These are phyloP conservation scores for Sarcomyxa edulis DNA, from an alignment of 768 basidiomycete species.

Conservation along the genomic window DNA sequence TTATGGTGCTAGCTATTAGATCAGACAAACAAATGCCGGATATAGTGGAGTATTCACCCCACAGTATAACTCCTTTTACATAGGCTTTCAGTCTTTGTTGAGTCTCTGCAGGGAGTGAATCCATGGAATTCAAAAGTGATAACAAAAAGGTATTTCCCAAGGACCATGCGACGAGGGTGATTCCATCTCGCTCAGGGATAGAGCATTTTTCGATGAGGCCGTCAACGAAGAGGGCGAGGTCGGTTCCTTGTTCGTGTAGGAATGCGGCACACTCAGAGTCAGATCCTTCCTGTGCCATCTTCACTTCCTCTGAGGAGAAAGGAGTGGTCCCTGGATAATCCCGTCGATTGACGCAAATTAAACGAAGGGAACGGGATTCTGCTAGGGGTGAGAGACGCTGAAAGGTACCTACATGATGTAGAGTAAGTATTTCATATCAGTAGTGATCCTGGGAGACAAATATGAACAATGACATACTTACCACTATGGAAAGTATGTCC, in stretches of 20 bases:
- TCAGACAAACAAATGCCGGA: no score
- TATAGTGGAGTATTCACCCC: no score
- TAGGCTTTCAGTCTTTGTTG: no score
- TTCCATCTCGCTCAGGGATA: constrained; percentile 14
- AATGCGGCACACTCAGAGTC: constrained; percentile 13
- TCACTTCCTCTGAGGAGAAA: constrained; percentile 20
- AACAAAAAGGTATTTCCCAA: constrained; percentile 20
- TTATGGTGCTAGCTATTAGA: no score
- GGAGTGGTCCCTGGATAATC: constrained; percentile 26
- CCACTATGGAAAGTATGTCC: no score
- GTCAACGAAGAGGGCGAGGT: constrained; percentile 22
- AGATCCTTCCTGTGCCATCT: constrained; percentile 9
- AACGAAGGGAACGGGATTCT: constrained; percentile 16
- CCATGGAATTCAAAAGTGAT: constrained; percentile 18
- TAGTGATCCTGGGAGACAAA: no score
- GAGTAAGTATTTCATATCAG: no score
- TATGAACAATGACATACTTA: no score
- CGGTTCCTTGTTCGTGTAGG: constrained; percentile 20
- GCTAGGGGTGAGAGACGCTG: no score
- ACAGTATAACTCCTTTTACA: no score
- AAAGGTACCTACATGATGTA: no score
- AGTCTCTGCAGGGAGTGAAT: no score
- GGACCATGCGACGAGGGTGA: constrained; percentile 24
- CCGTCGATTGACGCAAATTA: constrained; percentile 28
- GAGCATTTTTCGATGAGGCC: constrained; percentile 15